A percentile compares a stretch with the other conserved stretches of the same genome.
Evolutionary conservation across 2,329 filamentous ascomycete genomes (phyloP).

Genomic region (Aspergillus ochraceoroseus): DNA sequence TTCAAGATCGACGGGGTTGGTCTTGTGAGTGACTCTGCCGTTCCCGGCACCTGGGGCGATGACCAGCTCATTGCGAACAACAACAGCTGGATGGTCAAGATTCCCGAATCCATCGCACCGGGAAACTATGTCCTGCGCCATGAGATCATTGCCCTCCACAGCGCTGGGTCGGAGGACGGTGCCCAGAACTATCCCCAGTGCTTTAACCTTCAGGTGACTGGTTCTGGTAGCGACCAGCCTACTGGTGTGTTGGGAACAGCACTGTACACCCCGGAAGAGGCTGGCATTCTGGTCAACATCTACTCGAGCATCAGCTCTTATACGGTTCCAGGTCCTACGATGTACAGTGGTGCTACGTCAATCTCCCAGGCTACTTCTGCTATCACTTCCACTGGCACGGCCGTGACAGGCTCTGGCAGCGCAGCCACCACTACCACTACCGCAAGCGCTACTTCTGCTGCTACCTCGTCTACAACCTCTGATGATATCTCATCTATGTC

Average conservation of each 20-base stretch:
- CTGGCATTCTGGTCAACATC: slow-evolving; percentile 56
- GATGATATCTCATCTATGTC: no score
- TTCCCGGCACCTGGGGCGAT: slow-evolving; percentile 50
- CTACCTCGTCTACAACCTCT: no score
- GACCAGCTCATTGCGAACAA: slow-evolving; percentile 49
- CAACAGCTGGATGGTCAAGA: slow-evolving; percentile 44
- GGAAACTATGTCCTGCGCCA: slow-evolving; percentile 51
- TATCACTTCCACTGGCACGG: slow-evolving; percentile 16
- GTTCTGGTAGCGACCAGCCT: slow-evolving; percentile 45
- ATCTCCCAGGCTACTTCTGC: slow-evolving; percentile 17
- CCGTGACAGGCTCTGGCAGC: slow-evolving; percentile 2
- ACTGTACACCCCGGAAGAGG: slow-evolving; percentile 52
- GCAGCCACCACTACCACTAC: neutral
- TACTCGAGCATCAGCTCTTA: slow-evolving; percentile 36
- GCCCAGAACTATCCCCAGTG: slow-evolving; percentile 52
- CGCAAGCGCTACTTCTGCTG: no score
- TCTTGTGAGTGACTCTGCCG: slow-evolving; percentile 41
- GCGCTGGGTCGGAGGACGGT: slow-evolving; percentile 38
- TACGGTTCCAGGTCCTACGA: slow-evolving; percentile 16
- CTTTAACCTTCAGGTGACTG: slow-evolving; percentile 55
- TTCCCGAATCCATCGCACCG: slow-evolving; percentile 43
- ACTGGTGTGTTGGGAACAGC: slow-evolving; percentile 47
- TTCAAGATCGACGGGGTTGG: slow-evolving; percentile 59
- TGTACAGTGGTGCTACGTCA: slow-evolving; percentile 15
- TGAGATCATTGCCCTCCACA: slow-evolving; percentile 50